phyloP scores from a whole-genome alignment of 805 yeast species.

The Ogataea methanolica region DNA sequence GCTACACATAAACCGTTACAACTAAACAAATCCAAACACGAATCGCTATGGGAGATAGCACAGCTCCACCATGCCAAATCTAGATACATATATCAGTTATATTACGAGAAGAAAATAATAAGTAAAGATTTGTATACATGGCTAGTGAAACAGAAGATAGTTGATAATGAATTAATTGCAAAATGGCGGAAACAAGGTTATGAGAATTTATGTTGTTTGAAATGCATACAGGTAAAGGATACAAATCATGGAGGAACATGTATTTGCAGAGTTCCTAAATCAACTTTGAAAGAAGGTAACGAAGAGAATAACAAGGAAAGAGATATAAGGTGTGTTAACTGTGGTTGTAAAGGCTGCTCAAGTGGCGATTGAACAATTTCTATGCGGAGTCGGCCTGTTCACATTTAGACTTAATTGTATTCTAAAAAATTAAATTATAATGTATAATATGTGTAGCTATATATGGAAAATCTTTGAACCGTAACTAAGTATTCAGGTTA shows the following conservation, averaged over 20 bases:
- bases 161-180: constrained; percentile 69
- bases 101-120: constrained; percentile 66
- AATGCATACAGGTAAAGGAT: constrained; percentile 64
- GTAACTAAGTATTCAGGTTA: constrained; percentile 19
- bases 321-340: constrained; percentile 58
- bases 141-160: constrained; percentile 61
- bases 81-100: constrained; percentile 68
- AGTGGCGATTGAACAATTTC: constrained; percentile 51
- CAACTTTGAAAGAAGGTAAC: constrained; percentile 31
- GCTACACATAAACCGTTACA: constrained; percentile 37
- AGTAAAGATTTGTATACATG: constrained; percentile 67
- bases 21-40: constrained; percentile 46
- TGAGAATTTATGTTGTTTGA: constrained; percentile 78
- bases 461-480: too few relatives aligned
- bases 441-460: too few relatives aligned
- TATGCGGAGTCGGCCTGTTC: neutral
- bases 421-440: too few relatives aligned
- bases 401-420: too few relatives aligned
- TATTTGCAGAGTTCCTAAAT: constrained; percentile 80
- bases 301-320: constrained; percentile 23
- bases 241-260: constrained; percentile 67
- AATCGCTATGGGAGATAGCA: constrained; percentile 65
- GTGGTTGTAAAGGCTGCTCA: constrained; percentile 86
- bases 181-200: constrained; percentile 64
- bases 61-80: constrained; percentile 72